These are phyloP conservation scores for Hyphodiscus hymeniophilus DNA, from an alignment of 495 filamentous ascomycete species.

Conservation along the genomic window DNA sequence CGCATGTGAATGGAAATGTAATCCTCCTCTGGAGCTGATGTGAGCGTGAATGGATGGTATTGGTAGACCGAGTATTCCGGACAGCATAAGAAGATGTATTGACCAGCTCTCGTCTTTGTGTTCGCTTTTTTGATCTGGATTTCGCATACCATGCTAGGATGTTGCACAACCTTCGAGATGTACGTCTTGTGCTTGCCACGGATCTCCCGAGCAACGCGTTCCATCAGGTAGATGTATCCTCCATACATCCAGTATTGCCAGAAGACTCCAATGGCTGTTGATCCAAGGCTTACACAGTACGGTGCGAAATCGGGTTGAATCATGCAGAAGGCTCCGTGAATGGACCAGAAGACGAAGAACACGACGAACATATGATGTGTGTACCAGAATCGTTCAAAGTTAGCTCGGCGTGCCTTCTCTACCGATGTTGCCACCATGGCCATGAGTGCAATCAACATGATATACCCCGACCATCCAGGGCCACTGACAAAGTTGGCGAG, in stretches of 20 bases:
- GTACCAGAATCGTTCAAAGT: constrained; percentile 77
- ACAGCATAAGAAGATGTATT: constrained; percentile 79
- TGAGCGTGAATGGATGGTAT: constrained; percentile 73
- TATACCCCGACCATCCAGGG: constrained; percentile 71
- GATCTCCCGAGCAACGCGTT: constrained; percentile 61
- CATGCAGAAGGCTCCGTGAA: constrained; percentile 77
- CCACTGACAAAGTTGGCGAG: constrained; percentile 63
- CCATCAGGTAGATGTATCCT: constrained; percentile 61
- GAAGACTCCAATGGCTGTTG: constrained; percentile 60
- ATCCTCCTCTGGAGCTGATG: constrained; percentile 72
- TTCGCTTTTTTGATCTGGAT: constrained; percentile 81
- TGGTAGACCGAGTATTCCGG: constrained; percentile 73
- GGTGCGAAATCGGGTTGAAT: constrained; percentile 67
- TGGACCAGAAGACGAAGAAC: constrained; percentile 76
- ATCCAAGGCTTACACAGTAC: constrained; percentile 53
- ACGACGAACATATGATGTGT: constrained; percentile 70
- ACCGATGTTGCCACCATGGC: constrained; percentile 61
- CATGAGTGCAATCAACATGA: constrained; percentile 64
- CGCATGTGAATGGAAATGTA: constrained; percentile 76
- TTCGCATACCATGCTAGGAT: constrained; percentile 74
- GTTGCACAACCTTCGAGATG: constrained; percentile 76
- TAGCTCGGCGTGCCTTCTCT: constrained; percentile 58
- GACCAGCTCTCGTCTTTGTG: constrained; percentile 67
- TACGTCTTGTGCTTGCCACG: constrained; percentile 67
- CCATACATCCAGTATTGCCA: constrained; percentile 78